phyloP scores from a whole-genome alignment of 805 yeast genomes.

The Brettanomyces bruxellensis region DNA sequence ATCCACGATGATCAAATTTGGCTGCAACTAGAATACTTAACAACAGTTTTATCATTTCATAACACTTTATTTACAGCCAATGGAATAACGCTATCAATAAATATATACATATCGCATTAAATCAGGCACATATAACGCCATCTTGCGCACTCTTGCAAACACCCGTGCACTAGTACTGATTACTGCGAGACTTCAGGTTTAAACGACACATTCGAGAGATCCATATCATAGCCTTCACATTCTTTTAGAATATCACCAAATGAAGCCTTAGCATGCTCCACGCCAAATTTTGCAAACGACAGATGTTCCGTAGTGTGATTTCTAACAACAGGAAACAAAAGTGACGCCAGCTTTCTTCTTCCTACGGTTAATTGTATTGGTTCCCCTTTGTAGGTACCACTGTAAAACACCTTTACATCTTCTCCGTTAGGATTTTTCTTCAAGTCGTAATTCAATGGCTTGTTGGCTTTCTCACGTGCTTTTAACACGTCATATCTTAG shows the following conservation, averaged over 20 bases:
- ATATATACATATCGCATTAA: too few relatives aligned
- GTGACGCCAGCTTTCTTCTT: constrained; percentile 50
- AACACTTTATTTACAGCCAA: too few relatives aligned
- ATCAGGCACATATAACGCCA: too few relatives aligned
- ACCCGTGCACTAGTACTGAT: too few relatives aligned
- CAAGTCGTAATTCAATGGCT: constrained; percentile 27
- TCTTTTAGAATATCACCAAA: constrained; percentile 40
- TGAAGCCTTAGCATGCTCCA: constrained; percentile 32
- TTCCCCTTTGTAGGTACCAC: constrained; percentile 32
- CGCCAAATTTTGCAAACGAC: constrained; percentile 38
- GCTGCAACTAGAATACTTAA: too few relatives aligned
- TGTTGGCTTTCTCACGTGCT: constrained; percentile 31
- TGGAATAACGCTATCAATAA: too few relatives aligned
- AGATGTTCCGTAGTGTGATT: constrained; percentile 32
- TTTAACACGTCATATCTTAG: constrained; percentile 66
- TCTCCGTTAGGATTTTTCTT: constrained; percentile 20
- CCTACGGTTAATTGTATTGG: constrained; percentile 50
- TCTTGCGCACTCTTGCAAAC: too few relatives aligned
- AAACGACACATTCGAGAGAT: constrained; percentile 18
- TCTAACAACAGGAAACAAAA: constrained; percentile 43
- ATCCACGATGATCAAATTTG: too few relatives aligned
- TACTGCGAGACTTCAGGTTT: too few relatives aligned
- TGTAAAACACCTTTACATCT: constrained; percentile 37
- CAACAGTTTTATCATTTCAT: too few relatives aligned
- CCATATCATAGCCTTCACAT: constrained; percentile 36